Percentiles rank a stretch among this genome's conserved stretches.
Evolutionary conservation across 306 rosid genomes (phyloP).

Genomic region (Datisca glomerata): DNA sequence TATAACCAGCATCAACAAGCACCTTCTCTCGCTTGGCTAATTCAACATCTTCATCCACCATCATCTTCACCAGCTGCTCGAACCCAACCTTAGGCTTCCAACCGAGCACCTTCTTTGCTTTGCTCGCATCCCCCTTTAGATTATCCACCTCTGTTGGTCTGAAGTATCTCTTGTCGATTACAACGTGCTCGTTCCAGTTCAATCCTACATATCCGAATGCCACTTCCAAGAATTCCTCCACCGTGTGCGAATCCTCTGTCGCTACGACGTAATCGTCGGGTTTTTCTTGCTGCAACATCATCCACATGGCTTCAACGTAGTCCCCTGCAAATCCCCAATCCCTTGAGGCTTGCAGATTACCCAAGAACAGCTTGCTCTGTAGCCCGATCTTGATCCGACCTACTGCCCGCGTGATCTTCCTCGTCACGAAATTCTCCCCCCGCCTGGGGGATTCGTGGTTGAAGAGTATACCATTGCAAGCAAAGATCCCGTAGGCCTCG

Average conservation of each 20-base stretch:
- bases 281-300: constrained; percentile 97
- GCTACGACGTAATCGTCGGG: constrained; percentile 94
- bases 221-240: constrained; percentile 77
- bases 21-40: constrained; percentile 91
- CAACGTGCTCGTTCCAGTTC: constrained; percentile 83
- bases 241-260: constrained; percentile 89
- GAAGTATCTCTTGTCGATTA: constrained; percentile 74
- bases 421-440: constrained; percentile 92
- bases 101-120: constrained; percentile 69
- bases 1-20: constrained; percentile 93
- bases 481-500: constrained; percentile 82
- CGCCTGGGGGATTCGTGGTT: constrained; percentile 87
- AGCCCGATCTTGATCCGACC: constrained; percentile 92
- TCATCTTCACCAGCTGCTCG: constrained; percentile 80
- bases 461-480: constrained; percentile 87
- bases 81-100: constrained; percentile 96
- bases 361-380: constrained; percentile 76
- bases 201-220: constrained; percentile 81
- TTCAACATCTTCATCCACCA: constrained; percentile 90
- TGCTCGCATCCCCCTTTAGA: constrained; percentile 74
- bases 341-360: constrained; percentile 74
- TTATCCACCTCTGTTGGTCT: constrained; percentile 90
- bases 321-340: constrained; percentile 99
- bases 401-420: constrained; percentile 86
- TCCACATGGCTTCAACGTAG: constrained; percentile 97